Conservation (phyloP, 164 flowering plant species). For the Magnolia kwangsiensis region DNA sequence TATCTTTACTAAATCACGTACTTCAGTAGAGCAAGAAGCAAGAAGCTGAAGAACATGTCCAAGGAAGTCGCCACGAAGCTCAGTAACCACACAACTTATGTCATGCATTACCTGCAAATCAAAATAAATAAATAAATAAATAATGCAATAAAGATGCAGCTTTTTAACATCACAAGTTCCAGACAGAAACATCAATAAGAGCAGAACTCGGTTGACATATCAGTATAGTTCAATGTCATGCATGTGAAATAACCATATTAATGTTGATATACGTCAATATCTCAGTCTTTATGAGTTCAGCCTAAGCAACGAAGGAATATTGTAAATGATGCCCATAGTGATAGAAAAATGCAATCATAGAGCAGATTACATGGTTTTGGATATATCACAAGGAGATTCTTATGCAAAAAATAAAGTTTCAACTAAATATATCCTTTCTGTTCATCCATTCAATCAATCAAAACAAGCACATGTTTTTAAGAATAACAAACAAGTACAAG, state of each 20-base stretch:
- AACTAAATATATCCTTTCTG: too few relatives aligned
- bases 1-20: constrained; percentile 62
- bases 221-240: neutral
- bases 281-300: too few relatives aligned
- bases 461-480: too few relatives aligned
- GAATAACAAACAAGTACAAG: too few relatives aligned
- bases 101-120: constrained; percentile 81
- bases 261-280: neutral
- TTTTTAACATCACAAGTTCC: neutral
- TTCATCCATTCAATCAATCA: too few relatives aligned
- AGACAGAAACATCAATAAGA: neutral
- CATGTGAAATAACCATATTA: neutral
- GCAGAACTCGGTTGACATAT: neutral
- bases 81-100: constrained; percentile 48
- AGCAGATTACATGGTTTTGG: too few relatives aligned
- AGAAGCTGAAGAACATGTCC: constrained; percentile 56
- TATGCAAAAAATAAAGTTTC: too few relatives aligned
- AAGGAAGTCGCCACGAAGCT: constrained; percentile 58
- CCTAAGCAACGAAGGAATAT: too few relatives aligned
- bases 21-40: constrained; percentile 65
- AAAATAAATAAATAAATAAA: too few relatives aligned
- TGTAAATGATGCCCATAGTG: too few relatives aligned
- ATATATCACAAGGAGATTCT: too few relatives aligned
- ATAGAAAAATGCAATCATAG: too few relatives aligned
- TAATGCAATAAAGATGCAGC: neutral